Conservation (phyloP, 495 filamentous ascomycete genomes). For the Penicillium daleae region DNA sequence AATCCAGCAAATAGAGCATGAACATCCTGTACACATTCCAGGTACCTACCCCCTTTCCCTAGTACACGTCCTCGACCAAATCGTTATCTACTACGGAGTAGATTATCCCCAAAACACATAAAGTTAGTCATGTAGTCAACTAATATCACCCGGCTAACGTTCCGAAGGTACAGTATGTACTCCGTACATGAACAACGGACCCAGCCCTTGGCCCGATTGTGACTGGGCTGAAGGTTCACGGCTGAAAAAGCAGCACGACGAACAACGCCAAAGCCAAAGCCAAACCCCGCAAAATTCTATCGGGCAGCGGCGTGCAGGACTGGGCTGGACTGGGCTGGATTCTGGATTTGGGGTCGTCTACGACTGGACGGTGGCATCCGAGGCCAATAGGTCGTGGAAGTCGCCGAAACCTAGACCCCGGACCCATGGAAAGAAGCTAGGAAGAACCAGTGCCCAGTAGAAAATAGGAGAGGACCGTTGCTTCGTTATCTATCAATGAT, state of each 20-base stretch:
- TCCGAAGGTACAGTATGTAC: slow-evolving; percentile 2
- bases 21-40: too few relatives aligned
- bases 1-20: background rate
- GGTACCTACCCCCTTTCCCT: too few relatives aligned
- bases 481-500: background rate
- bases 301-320: slow-evolving; percentile 1
- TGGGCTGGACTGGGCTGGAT: background rate
- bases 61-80: background rate
- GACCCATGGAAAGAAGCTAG: background rate
- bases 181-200: background rate
- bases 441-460: too few relatives aligned
- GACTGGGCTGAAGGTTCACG: too few relatives aligned
- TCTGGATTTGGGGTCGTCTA: too few relatives aligned
- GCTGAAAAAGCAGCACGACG: slow-evolving; percentile 1
- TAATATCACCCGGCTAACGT: background rate
- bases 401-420: background rate
- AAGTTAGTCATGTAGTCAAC: background rate
- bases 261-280: background rate
- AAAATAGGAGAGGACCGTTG: too few relatives aligned
- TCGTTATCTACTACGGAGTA: background rate
- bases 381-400: background rate
- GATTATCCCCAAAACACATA: background rate
- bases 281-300: slow-evolving; percentile 25
- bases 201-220: background rate
- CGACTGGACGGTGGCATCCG: slow-evolving; percentile 6